These are phyloP conservation scores for Penicillium sp. DNA, from an alignment of 2,329 filamentous ascomycete species.

Conservation along the genomic window DNA sequence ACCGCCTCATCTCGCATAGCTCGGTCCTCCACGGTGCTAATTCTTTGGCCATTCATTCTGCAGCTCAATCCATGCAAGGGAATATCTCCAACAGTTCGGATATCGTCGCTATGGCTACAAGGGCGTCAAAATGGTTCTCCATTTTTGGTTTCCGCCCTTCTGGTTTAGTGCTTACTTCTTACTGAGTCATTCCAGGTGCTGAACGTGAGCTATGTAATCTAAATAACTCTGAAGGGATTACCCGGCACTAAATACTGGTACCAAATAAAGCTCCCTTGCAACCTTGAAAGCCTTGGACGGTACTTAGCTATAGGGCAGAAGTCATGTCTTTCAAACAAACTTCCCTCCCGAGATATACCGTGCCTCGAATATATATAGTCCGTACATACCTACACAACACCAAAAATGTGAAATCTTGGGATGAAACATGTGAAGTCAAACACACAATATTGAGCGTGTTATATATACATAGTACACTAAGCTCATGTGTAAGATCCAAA, in stretches of 20 bases:
- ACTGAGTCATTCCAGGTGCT: too few species aligned
- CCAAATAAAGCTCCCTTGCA: too few species aligned
- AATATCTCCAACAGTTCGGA: not conserved
- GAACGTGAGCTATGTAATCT: too few species aligned
- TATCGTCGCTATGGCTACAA: not conserved
- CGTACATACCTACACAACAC: not conserved
- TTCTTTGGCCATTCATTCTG: not conserved
- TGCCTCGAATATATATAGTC: too few species aligned
- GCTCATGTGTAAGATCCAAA: not conserved
- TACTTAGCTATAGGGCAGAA: too few species aligned
- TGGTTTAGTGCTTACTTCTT: not conserved
- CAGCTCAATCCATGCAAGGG: not conserved
- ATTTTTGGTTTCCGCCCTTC: not conserved
- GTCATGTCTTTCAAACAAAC: too few species aligned
- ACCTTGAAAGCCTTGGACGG: too few species aligned
- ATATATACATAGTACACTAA: too few species aligned
- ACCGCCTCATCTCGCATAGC: slow-evolving; percentile 9
- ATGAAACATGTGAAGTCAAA: not conserved
- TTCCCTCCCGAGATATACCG: too few species aligned
- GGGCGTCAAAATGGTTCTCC: not conserved
- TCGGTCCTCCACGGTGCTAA: not conserved
- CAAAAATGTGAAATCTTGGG: not conserved
- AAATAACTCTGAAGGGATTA: too few species aligned
- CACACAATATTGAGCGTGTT: too few species aligned
- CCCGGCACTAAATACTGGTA: too few species aligned